Evolutionary conservation across 1,139 yeast genomes (phyloP).

Genomic region (Debaryomycetaceae sp.): DNA sequence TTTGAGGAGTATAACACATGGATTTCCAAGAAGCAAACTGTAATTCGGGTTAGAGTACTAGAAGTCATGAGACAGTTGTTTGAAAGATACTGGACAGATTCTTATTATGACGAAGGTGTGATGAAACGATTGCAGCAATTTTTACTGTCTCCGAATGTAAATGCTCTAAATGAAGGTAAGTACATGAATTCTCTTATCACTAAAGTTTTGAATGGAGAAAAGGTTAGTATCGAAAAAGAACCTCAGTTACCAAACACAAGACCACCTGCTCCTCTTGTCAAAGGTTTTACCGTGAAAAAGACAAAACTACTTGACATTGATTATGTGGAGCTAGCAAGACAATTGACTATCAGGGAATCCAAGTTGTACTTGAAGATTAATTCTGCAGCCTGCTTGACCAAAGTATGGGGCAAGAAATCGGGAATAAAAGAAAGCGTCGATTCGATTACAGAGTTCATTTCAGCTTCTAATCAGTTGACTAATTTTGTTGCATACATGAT

Average conservation of each 20-base stretch:
- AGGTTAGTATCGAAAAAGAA: slow-evolving; percentile 26
- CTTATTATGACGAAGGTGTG: slow-evolving; percentile 51
- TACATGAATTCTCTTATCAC: slow-evolving; percentile 23
- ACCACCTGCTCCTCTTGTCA: slow-evolving; percentile 43
- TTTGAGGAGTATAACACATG: slow-evolving; percentile 80
- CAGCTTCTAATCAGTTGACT: slow-evolving; percentile 80
- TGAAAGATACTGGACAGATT: slow-evolving; percentile 75
- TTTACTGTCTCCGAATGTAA: slow-evolving; percentile 47
- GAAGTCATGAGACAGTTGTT: slow-evolving; percentile 69
- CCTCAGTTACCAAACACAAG: slow-evolving; percentile 28
- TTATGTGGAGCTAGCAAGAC: slow-evolving; percentile 76
- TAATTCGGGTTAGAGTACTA: slow-evolving; percentile 67
- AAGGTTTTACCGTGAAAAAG: slow-evolving; percentile 36
- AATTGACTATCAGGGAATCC: slow-evolving; percentile 78
- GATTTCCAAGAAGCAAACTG: slow-evolving; percentile 68
- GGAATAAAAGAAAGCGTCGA: slow-evolving; percentile 53
- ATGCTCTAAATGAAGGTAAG: slow-evolving; percentile 37
- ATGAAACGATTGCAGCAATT: slow-evolving; percentile 56
- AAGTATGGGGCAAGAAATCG: slow-evolving; percentile 74
- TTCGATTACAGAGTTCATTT: slow-evolving; percentile 63
- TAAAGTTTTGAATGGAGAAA: slow-evolving; percentile 30
- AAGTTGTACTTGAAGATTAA: slow-evolving; percentile 64
- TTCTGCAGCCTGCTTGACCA: slow-evolving; percentile 72
- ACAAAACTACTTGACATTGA: slow-evolving; percentile 65
- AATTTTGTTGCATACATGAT: slow-evolving; percentile 82